Conservation (phyloP, 2,329 filamentous ascomycete genomes). For the Colletotrichum scovillei region DNA sequence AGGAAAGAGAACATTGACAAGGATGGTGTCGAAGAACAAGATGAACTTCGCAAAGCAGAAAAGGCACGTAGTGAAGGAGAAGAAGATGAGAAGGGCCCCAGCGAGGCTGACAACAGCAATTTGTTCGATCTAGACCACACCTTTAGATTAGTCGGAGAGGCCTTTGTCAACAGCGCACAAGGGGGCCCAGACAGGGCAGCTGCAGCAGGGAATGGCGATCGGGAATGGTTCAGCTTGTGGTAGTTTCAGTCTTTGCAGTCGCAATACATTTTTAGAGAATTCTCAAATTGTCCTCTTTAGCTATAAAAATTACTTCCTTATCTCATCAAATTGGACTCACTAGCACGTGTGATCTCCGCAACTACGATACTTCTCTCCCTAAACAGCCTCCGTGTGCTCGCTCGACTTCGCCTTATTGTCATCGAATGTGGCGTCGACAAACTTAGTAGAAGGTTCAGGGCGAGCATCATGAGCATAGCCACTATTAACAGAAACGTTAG, state of each 20-base stretch:
- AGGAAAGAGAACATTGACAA: background rate
- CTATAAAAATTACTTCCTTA: background rate
- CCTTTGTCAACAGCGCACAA: background rate
- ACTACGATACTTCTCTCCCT: background rate
- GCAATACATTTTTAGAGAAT: too few species aligned
- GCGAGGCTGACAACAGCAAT: background rate
- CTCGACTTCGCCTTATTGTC: constrained; percentile 22
- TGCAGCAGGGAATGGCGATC: background rate
- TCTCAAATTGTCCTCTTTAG: background rate
- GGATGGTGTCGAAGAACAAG: background rate
- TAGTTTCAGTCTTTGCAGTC: background rate
- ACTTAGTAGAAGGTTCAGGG: constrained; percentile 15
- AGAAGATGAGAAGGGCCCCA: background rate
- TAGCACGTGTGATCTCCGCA: background rate
- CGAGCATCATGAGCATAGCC: constrained; percentile 30
- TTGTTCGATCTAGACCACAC: background rate
- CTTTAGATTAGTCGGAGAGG: background rate
- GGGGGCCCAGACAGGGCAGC: background rate
- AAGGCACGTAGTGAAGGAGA: too few species aligned
- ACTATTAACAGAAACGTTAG: background rate
- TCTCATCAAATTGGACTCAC: background rate
- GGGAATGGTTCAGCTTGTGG: background rate
- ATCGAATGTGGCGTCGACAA: constrained; percentile 9
- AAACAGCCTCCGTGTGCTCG: constrained; percentile 22
- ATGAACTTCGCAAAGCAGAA: background rate